Evolutionary conservation across 2,329 filamentous ascomycete species (phyloP).

Genomic region (Monilinia polystroma): DNA sequence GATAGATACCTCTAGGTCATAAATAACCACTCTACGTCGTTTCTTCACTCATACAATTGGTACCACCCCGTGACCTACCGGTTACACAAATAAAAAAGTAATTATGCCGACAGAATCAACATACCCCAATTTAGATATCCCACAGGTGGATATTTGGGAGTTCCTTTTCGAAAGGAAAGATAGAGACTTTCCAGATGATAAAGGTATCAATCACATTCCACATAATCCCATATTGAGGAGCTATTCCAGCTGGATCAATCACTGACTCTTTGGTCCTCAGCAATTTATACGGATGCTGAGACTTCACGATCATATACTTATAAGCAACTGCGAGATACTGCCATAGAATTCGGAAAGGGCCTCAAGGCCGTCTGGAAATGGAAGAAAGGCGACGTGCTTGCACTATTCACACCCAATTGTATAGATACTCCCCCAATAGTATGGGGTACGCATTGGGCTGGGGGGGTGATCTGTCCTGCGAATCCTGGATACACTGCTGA

Average conservation of each 20-base stretch:
- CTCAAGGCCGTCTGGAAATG: constrained; percentile 73
- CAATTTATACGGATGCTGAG: constrained; percentile 74
- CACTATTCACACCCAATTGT: constrained; percentile 79
- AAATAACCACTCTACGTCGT: neutral
- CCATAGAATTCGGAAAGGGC: constrained; percentile 76
- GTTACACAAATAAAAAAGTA: neutral
- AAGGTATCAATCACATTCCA: constrained; percentile 52
- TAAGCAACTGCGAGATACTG: constrained; percentile 61
- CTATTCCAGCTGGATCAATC: neutral
- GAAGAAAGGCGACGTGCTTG: constrained; percentile 80
- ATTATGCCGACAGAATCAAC: constrained; percentile 37
- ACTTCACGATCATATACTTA: constrained; percentile 70
- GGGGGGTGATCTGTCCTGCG: constrained; percentile 77
- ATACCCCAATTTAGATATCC: constrained; percentile 57
- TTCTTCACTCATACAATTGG: neutral
- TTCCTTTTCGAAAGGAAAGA: constrained; percentile 72
- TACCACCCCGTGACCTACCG: neutral
- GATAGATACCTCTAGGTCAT: neutral
- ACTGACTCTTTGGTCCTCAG: constrained; percentile 46
- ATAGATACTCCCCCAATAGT: constrained; percentile 78
- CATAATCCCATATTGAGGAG: constrained; percentile 41
- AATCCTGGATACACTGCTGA: constrained; percentile 84
- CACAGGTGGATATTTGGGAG: constrained; percentile 73
- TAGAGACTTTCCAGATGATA: constrained; percentile 65
- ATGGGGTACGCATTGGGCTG: constrained; percentile 81